These are phyloP conservation scores for Yamadazyma songkhlaensis DNA, from an alignment of 1,139 yeast genomes.

Conservation along the genomic window DNA sequence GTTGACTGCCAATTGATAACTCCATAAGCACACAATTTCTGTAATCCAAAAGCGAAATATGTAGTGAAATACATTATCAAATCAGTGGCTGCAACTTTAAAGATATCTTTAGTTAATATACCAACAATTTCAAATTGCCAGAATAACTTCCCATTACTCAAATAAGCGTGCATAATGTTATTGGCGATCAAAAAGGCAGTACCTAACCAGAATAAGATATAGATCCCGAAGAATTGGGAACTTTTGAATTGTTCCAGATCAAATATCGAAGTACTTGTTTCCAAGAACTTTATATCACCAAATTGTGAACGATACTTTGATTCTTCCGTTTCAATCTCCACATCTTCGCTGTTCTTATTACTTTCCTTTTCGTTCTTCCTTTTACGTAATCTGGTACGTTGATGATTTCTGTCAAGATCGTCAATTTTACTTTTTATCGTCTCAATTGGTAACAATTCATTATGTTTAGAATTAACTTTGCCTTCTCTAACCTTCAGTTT, in stretches of 20 bases:
- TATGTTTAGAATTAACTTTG: background rate
- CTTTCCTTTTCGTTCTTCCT: slow-evolving; percentile 2
- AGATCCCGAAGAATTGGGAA: slow-evolving; percentile 60
- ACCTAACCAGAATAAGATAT: slow-evolving; percentile 66
- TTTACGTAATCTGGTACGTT: slow-evolving; percentile 9
- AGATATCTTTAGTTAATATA: slow-evolving; percentile 52
- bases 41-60: slow-evolving; percentile 57
- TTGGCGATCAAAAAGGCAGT: slow-evolving; percentile 53
- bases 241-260: slow-evolving; percentile 40
- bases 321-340: slow-evolving; percentile 1
- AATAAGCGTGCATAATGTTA: slow-evolving; percentile 43
- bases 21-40: slow-evolving; percentile 42
- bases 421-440: slow-evolving; percentile 10
- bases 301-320: slow-evolving; percentile 20
- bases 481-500: background rate
- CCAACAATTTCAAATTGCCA: slow-evolving; percentile 49
- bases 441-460: slow-evolving; percentile 8
- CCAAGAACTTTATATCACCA: slow-evolving; percentile 43
- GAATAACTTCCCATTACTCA: slow-evolving; percentile 19
- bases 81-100: slow-evolving; percentile 68
- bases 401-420: slow-evolving; percentile 10
- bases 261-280: slow-evolving; percentile 44
- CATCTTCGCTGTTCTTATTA: background rate
- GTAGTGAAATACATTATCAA: slow-evolving; percentile 62
- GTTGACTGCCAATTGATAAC: slow-evolving; percentile 52